Evolutionary conservation across 169 alveolate genomes (phyloP), one percentile per base, ranked within the genome.

Genomic region (Plasmodium fragile): DNA sequence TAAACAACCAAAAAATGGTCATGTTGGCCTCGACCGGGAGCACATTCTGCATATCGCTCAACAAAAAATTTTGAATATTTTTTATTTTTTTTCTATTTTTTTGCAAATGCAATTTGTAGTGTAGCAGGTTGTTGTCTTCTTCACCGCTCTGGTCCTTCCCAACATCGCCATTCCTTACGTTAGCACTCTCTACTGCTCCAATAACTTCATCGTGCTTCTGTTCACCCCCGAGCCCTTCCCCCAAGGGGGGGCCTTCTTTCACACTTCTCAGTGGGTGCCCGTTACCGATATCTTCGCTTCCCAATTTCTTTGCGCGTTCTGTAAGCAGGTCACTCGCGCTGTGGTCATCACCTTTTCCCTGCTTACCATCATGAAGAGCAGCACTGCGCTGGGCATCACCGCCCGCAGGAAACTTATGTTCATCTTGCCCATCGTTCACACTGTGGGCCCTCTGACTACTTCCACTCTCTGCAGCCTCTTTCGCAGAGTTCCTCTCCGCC

Each of bases 1-100:
- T 79, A 36, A 87, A 87, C 30, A 87, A 28, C 93, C 93, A 87
- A 87, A 87, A 87, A 32, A 87, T 59, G 2, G 93, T 87, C 72
- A 87, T 55, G 80, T 87, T 87, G 28, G 85, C 39, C 71, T 87
- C 93, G 55, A 65, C 52, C 4, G 93, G 93, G 41, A 87, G 30
- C 70, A 13, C 71, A 55, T 87, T 77, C 80, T 87, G 71, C 93
- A 87, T 87, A 87, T 79, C 93, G 70, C 89, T 75, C 22, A 87
- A 25, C 75, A 87, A 30, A 34, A 77, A 53, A 22, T 69, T 87
- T 10, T 55, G n/a, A 52, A 87, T 41, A 34, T 75, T 53, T 41
- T 78, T 87, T 77, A 55, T 87, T 45, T 75, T 87, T 22, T 77
- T 87, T 53, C 55, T 80, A 59, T 32, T 53, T 25, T 87, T 87